Conservation (phyloP, 2,329 filamentous ascomycete genomes). For the Simplicillium aogashimaense region DNA sequence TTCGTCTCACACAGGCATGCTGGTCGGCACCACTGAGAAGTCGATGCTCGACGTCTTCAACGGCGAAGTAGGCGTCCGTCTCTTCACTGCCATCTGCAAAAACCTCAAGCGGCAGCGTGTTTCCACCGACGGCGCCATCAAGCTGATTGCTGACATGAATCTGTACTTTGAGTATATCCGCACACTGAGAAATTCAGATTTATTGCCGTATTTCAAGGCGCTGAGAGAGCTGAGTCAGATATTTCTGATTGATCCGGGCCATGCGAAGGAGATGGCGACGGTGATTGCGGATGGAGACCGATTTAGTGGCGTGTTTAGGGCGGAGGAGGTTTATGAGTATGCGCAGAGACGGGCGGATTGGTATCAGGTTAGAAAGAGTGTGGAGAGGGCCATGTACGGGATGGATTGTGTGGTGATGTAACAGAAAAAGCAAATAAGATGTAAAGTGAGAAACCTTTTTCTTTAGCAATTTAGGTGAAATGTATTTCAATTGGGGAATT, state of each 20-base stretch:
- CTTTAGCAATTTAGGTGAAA: not conserved
- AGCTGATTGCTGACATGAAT: conserved; percentile 93
- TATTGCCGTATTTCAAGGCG: conserved; percentile 84
- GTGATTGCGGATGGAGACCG: conserved; percentile 88
- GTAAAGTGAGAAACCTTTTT: not conserved
- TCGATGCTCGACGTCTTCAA: conserved; percentile 98
- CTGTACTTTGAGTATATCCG: conserved; percentile 81
- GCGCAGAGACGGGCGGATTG: conserved; percentile 90
- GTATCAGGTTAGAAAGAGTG: conserved; percentile 79
- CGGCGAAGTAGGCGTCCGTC: conserved; percentile 85
- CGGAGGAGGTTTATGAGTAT: conserved; percentile 97
- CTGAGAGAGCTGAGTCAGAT: conserved; percentile 90
- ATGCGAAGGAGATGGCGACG: conserved; percentile 89
- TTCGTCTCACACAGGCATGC: conserved; percentile 81
- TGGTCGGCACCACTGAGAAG: conserved; percentile 92
- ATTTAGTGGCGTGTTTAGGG: conserved; percentile 85
- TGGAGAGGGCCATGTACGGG: conserved; percentile 96
- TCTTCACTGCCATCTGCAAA: conserved; percentile 90
- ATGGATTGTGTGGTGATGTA: conserved; percentile 83
- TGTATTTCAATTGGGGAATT: too few relatives aligned
- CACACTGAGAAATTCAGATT: conserved; percentile 70
- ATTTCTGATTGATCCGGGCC: conserved; percentile 73
- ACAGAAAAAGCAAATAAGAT: conserved; percentile 14
- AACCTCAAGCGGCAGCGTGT: conserved; percentile 94
- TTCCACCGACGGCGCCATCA: conserved; percentile 79